Conservation (phyloP, 805 yeast genomes). For the Candida sonorensis region DNA sequence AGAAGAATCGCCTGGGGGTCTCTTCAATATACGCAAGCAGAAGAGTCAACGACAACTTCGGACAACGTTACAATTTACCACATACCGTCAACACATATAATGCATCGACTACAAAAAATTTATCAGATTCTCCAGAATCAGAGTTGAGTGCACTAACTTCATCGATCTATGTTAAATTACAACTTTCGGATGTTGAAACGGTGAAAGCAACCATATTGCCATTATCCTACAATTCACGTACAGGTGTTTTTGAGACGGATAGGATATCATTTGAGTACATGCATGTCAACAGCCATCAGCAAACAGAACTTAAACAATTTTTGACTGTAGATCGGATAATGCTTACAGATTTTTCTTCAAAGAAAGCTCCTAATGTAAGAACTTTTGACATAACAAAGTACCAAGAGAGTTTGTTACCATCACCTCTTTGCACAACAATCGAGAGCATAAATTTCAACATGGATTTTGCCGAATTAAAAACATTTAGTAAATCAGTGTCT, state of each 20-base stretch:
- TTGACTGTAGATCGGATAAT: slow-evolving; percentile 19
- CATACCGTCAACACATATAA: too few species aligned
- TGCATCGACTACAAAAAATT: too few species aligned
- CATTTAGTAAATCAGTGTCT: slow-evolving; percentile 12
- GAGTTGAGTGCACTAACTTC: slow-evolving; percentile 36
- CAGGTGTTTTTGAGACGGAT: slow-evolving; percentile 28
- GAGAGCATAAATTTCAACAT: slow-evolving; percentile 24
- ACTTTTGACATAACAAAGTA: slow-evolving; percentile 23
- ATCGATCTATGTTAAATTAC: slow-evolving; percentile 23
- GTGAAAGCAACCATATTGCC: slow-evolving; percentile 34
- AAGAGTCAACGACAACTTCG: too few species aligned
- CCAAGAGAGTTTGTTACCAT: slow-evolving; percentile 19
- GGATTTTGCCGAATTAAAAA: slow-evolving; percentile 23
- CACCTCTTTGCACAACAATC: slow-evolving; percentile 10
- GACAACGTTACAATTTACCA: too few species aligned
- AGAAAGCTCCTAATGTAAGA: slow-evolving; percentile 8
- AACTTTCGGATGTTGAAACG: slow-evolving; percentile 11
- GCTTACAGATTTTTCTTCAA: slow-evolving; percentile 1
- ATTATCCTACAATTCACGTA: slow-evolving; percentile 33
- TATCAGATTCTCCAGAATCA: too few species aligned
- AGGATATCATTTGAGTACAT: slow-evolving; percentile 23
- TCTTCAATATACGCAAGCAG: too few species aligned
- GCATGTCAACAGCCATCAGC: slow-evolving; percentile 1
- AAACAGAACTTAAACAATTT: slow-evolving; percentile 12
- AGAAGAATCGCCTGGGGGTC: too few species aligned